Conservation (phyloP, 305 asterid species). For the Rubia tinctorum region DNA sequence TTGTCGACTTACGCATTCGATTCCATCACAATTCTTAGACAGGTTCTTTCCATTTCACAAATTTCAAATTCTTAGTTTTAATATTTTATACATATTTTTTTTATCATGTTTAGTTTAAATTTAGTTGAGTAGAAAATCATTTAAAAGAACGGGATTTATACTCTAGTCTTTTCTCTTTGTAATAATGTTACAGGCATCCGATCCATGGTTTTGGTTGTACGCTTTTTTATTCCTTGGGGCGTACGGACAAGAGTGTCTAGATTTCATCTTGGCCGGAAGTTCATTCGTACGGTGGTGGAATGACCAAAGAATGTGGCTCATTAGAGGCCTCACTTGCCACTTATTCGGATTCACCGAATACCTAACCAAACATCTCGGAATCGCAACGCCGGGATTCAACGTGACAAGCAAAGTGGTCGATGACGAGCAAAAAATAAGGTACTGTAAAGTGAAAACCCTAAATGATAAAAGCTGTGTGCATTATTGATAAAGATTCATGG, state of each 20-base stretch:
- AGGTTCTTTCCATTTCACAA: too few relatives aligned
- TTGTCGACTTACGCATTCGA: too few relatives aligned
- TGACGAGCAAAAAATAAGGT: conserved; percentile 40
- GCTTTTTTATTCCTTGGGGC: conserved; percentile 60
- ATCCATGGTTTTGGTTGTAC: conserved; percentile 47
- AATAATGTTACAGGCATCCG: conserved; percentile 34
- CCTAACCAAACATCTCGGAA: conserved; percentile 42
- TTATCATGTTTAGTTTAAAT: too few relatives aligned
- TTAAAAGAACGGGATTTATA: too few relatives aligned
- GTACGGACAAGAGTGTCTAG: conserved; percentile 57
- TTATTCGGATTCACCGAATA: conserved; percentile 47
- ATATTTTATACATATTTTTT: too few relatives aligned
- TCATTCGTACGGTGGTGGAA: conserved; percentile 72
- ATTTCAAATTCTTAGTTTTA: too few relatives aligned
- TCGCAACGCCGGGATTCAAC: conserved; percentile 59
- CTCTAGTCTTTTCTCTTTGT: neutral
- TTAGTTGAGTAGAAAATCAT: too few relatives aligned
- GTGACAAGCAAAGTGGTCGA: conserved; percentile 81
- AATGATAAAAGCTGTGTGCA: too few relatives aligned
- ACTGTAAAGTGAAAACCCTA: too few relatives aligned
- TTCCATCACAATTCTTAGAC: too few relatives aligned
- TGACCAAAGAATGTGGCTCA: conserved; percentile 78
- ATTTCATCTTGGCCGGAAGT: conserved; percentile 47
- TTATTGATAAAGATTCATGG: neutral
- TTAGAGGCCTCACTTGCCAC: conserved; percentile 39